Evolutionary conservation across 306 rosid species (phyloP).

Genomic region (Myrica gale): DNA sequence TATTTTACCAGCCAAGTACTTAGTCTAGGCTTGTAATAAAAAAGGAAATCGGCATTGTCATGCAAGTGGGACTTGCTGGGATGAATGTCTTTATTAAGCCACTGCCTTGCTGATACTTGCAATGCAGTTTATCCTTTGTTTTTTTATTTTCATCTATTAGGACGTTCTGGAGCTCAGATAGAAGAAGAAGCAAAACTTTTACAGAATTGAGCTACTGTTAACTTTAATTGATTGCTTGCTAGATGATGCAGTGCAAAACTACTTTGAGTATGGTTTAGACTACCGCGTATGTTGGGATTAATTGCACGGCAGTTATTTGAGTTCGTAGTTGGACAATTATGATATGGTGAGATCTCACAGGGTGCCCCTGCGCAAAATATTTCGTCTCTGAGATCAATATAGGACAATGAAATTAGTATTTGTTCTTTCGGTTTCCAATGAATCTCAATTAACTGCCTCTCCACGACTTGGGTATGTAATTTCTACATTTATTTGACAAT

Average conservation of each 20-base stretch:
- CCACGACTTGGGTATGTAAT: not conserved
- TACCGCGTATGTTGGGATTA: too few relatives aligned
- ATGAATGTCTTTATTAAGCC: not conserved
- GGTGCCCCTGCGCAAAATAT: not conserved
- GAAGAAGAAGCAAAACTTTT: too few relatives aligned
- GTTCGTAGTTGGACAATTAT: too few relatives aligned
- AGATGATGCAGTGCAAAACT: too few relatives aligned
- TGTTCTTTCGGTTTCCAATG: not conserved
- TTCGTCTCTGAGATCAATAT: slow-evolving; percentile 1
- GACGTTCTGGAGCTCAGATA: too few relatives aligned
- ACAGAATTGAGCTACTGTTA: too few relatives aligned
- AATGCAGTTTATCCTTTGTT: too few relatives aligned
- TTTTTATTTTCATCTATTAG: too few relatives aligned
- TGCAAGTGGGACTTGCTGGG: not conserved
- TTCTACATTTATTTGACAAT: slow-evolving; percentile 24
- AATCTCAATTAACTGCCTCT: not conserved
- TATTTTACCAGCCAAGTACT: not conserved
- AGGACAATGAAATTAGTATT: not conserved
- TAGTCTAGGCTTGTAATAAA: not conserved
- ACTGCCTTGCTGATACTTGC: not conserved
- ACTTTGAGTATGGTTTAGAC: too few relatives aligned
- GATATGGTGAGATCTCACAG: too few relatives aligned
- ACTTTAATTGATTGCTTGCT: too few relatives aligned
- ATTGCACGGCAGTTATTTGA: too few relatives aligned
- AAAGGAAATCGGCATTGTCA: not conserved